Evolutionary conservation across 1,284 basidiomycete species (phyloP).

Genomic region (Apiotrichum gamsii): DNA sequence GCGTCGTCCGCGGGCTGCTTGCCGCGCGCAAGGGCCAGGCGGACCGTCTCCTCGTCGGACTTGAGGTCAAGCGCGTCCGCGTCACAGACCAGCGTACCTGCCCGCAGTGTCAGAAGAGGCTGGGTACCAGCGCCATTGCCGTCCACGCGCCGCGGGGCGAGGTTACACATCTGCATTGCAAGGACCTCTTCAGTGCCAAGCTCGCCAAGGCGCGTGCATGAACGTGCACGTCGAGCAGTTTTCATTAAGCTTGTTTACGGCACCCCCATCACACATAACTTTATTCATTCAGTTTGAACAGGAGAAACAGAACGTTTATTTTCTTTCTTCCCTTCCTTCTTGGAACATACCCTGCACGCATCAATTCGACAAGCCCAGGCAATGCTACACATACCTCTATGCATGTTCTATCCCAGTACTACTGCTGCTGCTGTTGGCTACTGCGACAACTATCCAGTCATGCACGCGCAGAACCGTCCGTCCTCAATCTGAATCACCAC

Average conservation of each 20-base stretch:
- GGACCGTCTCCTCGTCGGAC: conserved; percentile 61
- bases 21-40: conserved; percentile 57
- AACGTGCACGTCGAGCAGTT: no score
- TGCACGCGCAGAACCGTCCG: conserved; percentile 49
- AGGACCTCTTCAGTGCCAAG: conserved; percentile 63
- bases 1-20: conserved; percentile 11
- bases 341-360: neutral
- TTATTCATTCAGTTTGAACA: conserved; percentile 11
- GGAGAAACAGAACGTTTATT: no score
- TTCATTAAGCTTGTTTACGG: no score
- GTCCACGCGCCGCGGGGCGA: conserved; percentile 85
- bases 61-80: conserved; percentile 78
- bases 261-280: conserved; percentile 1
- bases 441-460: conserved; percentile 54
- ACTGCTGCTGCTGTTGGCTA: neutral
- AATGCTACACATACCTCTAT: neutral
- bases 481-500: conserved; percentile 75
- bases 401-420: neutral
- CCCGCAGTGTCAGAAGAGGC: conserved; percentile 87
- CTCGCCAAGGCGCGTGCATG: conserved; percentile 27
- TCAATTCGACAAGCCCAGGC: no score
- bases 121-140: conserved; percentile 90
- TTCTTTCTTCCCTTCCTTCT: neutral
- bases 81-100: conserved; percentile 89
- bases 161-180: conserved; percentile 89